Evolutionary conservation across 139 green algal genomes (phyloP), one percentile per base, ranked within the genome.

Genomic region (Micromonas pusilla): DNA sequence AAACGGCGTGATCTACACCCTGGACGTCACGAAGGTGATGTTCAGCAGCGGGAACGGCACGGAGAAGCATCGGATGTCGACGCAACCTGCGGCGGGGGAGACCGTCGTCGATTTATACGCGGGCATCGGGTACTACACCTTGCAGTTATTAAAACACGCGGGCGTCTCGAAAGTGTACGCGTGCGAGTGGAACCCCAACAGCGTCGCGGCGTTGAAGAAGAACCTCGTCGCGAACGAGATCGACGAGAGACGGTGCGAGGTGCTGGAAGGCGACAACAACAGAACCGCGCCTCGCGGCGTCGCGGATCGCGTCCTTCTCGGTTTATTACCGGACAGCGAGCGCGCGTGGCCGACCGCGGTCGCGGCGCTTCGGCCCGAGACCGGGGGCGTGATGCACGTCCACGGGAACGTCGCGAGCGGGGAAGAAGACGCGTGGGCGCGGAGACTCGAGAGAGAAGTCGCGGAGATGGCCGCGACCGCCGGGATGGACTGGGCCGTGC

Each of bases 71-170:
- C 85, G 90, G 26, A 89, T 95, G 83, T 84, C 77, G 28, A 28
- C 26, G 0, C n/a, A 89, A 76, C 65, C 72, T 6, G 84, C 75
- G 26, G 26, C 32, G 9, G 83, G 83, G 0, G 86, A 93, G 81
- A 80, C 62, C 3, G 79, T 95, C 3, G 86, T 95, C 2, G 90
- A 95, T 81, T 78, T 93, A 25, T 95, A 87, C 78, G 78, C 86
- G 16, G 90, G 90, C 38, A 93, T 95, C 65, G 90, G 90, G 2
- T 95, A 95, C 83, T 95, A 87, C 84, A 92, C 89, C 13, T 73
- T 95, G 72, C 90, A 88, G 2, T 52, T 91, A 32, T 87, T 95
- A 0, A 78, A 79, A 53, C 71, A 86, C 53, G 81, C 78, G 32
- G 77, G 80, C 0, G 86, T 74, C 2, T 32, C 30, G 45, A 79